These are phyloP conservation scores for Grigorovia jiainica DNA, from an alignment of 805 yeast species.

Conservation along the genomic window DNA sequence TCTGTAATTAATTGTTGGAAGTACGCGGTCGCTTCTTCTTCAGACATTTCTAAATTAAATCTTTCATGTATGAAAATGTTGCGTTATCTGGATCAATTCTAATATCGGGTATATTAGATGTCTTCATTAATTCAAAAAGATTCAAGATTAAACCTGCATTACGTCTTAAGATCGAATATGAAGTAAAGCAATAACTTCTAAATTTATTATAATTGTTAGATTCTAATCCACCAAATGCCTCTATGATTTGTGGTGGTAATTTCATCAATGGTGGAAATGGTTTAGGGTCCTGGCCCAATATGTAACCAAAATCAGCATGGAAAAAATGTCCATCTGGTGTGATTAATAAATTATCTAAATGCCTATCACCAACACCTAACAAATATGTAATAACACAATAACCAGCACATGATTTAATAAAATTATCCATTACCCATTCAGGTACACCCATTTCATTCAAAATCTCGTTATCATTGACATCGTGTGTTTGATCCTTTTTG, in stretches of 20 bases:
- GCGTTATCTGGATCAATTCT: constrained; percentile 77
- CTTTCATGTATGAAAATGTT: constrained; percentile 84
- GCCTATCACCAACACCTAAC: constrained; percentile 95
- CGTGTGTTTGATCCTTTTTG: too few relatives aligned
- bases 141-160: constrained; percentile 85
- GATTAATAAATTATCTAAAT: constrained; percentile 77
- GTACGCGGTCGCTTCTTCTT: constrained; percentile 90
- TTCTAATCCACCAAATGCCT: constrained; percentile 92
- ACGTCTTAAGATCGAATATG: constrained; percentile 82
- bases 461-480: constrained; percentile 30
- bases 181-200: constrained; percentile 88
- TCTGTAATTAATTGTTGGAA: constrained; percentile 91
- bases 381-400: constrained; percentile 93
- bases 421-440: constrained; percentile 76
- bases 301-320: constrained; percentile 97
- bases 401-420: constrained; percentile 92
- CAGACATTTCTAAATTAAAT: constrained; percentile 86
- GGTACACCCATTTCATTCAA: constrained; percentile 26
- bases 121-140: constrained; percentile 86
- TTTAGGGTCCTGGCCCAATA: constrained; percentile 93
- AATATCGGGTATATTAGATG: constrained; percentile 87
- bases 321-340: constrained; percentile 83
- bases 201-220: constrained; percentile 81
- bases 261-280: constrained; percentile 99
- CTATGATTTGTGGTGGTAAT: constrained; percentile 90